These are phyloP conservation scores for Corymbia maculata DNA, from an alignment of 345 rosid genomes.

Conservation along the genomic window DNA sequence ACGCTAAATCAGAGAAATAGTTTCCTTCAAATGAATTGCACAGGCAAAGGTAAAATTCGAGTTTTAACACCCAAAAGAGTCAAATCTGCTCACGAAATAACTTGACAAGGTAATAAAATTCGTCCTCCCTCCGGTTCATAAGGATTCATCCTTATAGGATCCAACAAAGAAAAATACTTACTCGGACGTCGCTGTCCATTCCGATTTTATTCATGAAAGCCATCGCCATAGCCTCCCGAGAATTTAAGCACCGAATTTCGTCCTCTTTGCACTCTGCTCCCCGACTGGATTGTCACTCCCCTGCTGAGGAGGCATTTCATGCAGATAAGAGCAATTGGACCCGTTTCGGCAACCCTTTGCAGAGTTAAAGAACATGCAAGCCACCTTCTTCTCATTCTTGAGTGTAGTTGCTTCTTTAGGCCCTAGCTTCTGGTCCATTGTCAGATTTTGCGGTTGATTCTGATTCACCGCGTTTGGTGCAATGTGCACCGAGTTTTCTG, in stretches of 20 bases:
- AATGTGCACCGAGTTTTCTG: constrained; percentile 2
- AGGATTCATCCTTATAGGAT: not conserved
- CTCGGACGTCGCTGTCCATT: not conserved
- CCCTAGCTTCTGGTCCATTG: constrained; percentile 5
- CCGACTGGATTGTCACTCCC: constrained; percentile 6
- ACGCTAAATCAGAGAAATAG: not conserved
- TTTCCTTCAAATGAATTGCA: not conserved
- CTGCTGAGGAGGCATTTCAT: constrained; percentile 17
- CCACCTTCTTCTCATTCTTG: constrained; percentile 33
- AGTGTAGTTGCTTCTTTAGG: constrained; percentile 1
- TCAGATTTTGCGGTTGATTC: not conserved
- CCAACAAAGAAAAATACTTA: not conserved
- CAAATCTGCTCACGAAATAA: not conserved
- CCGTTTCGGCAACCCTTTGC: constrained; percentile 47
- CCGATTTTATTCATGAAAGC: not conserved
- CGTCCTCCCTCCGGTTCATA: not conserved
- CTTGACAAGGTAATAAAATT: not conserved
- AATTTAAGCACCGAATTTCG: constrained; percentile 18
- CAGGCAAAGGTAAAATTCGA: not conserved
- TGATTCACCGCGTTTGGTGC: not conserved
- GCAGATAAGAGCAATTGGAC: constrained; percentile 26
- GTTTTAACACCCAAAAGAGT: not conserved
- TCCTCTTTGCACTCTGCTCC: constrained; percentile 32
- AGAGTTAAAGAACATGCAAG: constrained; percentile 29
- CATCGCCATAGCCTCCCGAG: not conserved